These are phyloP conservation scores for Triticum monococcum DNA, from an alignment of 176 grass and related monocot genomes.

Conservation along the genomic window DNA sequence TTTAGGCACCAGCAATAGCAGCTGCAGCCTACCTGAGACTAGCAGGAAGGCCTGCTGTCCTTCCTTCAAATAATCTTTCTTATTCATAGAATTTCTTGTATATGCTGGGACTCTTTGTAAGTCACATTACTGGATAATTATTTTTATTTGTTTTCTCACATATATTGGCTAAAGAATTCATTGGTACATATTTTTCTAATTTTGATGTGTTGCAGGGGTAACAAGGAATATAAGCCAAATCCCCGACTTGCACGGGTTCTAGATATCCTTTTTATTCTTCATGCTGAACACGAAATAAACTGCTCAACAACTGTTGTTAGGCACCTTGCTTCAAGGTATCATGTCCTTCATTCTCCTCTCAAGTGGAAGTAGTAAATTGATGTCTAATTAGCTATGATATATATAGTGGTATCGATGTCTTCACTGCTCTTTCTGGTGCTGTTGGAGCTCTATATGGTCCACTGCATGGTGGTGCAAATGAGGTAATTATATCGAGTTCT, in stretches of 20 bases:
- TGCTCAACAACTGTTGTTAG: constrained; percentile 93
- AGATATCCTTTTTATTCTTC: constrained; percentile 93
- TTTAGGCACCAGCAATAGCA: constrained; percentile 83
- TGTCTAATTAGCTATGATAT: constrained; percentile 15
- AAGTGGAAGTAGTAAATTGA: constrained; percentile 17
- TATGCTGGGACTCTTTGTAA: constrained; percentile 98
- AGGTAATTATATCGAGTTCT: too few relatives aligned
- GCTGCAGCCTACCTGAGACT: constrained; percentile 93
- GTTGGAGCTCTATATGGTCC: too few relatives aligned
- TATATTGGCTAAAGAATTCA: neutral
- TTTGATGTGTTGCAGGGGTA: constrained; percentile 57
- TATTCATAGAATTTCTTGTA: constrained; percentile 96
- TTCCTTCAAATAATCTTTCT: constrained; percentile 85
- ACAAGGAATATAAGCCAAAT: constrained; percentile 82
- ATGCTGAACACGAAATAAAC: constrained; percentile 99
- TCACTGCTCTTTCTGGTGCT: too few relatives aligned
- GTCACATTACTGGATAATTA: constrained; percentile 9
- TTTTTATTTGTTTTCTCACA: neutral
- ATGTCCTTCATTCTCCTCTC: neutral
- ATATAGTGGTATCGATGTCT: too few relatives aligned
- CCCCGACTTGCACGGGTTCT: constrained; percentile 80
- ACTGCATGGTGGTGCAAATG: too few relatives aligned
- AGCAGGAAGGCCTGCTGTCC: constrained; percentile 79
- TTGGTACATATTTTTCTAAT: constrained; percentile 3
- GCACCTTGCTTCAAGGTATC: constrained; percentile 98